Evolutionary conservation across 768 basidiomycete genomes (phyloP).

Genomic region (Arthromyces matolae): DNA sequence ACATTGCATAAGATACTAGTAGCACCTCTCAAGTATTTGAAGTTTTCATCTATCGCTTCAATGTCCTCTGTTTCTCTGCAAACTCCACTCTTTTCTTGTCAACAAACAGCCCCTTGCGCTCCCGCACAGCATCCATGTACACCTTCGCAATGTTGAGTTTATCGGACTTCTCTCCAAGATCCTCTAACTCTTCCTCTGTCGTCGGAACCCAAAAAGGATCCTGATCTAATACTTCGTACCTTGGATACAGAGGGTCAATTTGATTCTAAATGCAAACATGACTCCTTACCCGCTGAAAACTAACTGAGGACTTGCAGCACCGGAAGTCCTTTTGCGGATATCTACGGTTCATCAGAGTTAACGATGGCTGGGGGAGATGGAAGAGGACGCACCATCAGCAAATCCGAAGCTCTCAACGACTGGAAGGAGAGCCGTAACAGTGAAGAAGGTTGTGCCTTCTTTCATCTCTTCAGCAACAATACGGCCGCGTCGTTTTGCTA

Average conservation of each 20-base stretch:
- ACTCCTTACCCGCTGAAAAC: conserved; percentile 85
- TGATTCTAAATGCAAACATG: not conserved
- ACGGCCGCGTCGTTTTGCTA: conserved; percentile 84
- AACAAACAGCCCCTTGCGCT: conserved; percentile 93
- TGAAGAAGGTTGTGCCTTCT: conserved; percentile 94
- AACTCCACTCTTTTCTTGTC: conserved; percentile 92
- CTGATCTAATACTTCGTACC: conserved; percentile 89
- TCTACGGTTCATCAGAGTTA: conserved; percentile 47
- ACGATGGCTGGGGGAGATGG: not conserved
- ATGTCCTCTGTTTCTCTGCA: conserved; percentile 95
- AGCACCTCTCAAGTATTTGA: too few species aligned
- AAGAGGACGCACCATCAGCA: conserved; percentile 71
- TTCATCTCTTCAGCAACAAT: conserved; percentile 99
- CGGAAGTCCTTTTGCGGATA: conserved; percentile 93
- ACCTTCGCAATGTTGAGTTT: conserved; percentile 87
- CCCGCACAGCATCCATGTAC: conserved; percentile 89
- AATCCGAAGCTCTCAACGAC: conserved; percentile 98
- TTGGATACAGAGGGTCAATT: conserved; percentile 27
- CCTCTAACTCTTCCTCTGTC: conserved; percentile 94
- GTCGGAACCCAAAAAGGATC: conserved; percentile 99
- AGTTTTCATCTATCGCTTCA: conserved; percentile 51
- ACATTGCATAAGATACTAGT: too few species aligned
- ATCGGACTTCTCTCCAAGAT: conserved; percentile 95
- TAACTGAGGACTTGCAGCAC: conserved; percentile 94
- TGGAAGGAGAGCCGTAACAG: conserved; percentile 83